Evolutionary conservation across 139 green algal species (phyloP), one percentile per base, ranked within the genome.

Genomic region (Zygnema cylindricum): DNA sequence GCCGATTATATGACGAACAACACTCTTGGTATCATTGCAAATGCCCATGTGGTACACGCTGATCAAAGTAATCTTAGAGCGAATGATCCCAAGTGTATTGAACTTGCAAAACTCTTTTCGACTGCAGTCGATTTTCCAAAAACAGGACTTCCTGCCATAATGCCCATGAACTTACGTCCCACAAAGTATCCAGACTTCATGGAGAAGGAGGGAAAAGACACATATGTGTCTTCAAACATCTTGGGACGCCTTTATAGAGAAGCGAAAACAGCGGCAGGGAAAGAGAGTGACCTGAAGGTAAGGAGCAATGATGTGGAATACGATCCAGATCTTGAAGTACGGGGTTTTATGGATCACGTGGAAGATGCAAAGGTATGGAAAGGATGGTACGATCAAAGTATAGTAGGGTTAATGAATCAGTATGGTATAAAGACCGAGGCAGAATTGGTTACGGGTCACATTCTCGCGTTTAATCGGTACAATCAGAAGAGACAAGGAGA

Each of bases 171-270:
- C 1, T 43, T 92, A 30, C 38, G 22, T 1, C 38, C 69, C 25
- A n/a, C 21, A 2, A 30, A 57, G 1, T 93, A 90, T 76, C 90
- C 90, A 16, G 79, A 89, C 82, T 93, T 89, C 71, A 93, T 93
- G 90, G 49, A 86, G 57, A 92, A 92, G 43, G 87, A 91, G 69
- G n/a, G 76, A 1, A 21, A 77, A 39, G 16, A 39, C 16, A 88
- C 25, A 1, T 83, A 82, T 69, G 36, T 55, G 33, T 88, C 86
- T 0, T 32, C 1, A 43, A 91, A 91, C 55, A 3, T 81, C 23
- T 81, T 91, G 63, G 86, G 86, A 7, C 55, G 36, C 1, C 38
- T 91, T 23, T 91, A 88, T 81, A 84, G 86, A 0, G 23, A 75
- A 1, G 85, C 78, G 63, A 43, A 43, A 33, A 41, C 77, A 32